Conservation (phyloP, 768 basidiomycete genomes). For the Clavaria fumosa region DNA sequence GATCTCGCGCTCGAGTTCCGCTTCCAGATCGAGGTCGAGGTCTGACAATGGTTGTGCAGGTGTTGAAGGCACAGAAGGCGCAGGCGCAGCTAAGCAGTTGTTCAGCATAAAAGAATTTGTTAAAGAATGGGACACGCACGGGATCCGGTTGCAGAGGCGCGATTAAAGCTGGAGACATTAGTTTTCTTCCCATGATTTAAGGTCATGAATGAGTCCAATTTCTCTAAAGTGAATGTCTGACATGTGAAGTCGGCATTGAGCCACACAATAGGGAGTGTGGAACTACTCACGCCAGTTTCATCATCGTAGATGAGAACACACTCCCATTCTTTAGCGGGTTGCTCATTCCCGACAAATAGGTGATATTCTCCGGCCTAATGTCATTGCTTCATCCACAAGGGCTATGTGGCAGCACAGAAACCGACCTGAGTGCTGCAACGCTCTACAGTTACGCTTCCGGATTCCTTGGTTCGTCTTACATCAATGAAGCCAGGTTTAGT, state of each 20-base stretch:
- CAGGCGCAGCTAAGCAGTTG: conserved; percentile 12
- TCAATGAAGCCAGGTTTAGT: conserved; percentile 52
- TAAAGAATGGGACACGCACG: conserved; percentile 19
- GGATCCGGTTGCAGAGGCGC: conserved; percentile 16
- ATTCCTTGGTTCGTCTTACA: conserved; percentile 37
- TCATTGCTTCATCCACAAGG: too few relatives aligned
- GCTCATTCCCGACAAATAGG: conserved; percentile 42
- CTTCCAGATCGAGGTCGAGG: conserved; percentile 11
- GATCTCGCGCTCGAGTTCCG: conserved; percentile 18
- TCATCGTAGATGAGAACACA: conserved; percentile 75
- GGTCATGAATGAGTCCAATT: conserved; percentile 49
- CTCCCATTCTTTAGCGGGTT: conserved; percentile 48
- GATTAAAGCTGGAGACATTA: conserved; percentile 9
- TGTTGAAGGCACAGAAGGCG: conserved; percentile 13
- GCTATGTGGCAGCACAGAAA: conserved; percentile 1
- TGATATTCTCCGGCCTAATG: conserved; percentile 38
- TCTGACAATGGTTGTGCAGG: conserved; percentile 13
- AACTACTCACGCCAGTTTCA: conserved; percentile 46
- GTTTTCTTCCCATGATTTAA: conserved; percentile 37
- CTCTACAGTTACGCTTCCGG: conserved; percentile 41
- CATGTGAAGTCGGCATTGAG: conserved; percentile 5
- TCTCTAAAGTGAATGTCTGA: conserved; percentile 61
- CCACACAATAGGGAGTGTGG: not conserved
- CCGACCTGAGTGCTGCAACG: conserved; percentile 51
- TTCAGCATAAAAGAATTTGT: conserved; percentile 8